phyloP scores from a whole-genome alignment of 768 basidiomycete species.

The Russula compacta region DNA sequence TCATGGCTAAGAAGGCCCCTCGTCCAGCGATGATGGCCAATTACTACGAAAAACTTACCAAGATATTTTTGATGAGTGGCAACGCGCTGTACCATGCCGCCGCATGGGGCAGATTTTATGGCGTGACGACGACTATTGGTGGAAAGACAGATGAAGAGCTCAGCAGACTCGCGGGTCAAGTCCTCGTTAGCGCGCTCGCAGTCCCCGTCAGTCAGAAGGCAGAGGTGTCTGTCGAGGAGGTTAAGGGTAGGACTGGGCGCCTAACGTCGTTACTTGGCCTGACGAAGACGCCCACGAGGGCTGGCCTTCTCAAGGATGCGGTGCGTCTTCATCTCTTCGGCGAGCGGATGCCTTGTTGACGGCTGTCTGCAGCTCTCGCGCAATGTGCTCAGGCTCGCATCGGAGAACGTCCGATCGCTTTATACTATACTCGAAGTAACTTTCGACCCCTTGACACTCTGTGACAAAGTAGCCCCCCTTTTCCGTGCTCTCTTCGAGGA shows the following conservation, averaged over 20 bases:
- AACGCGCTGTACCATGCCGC: slow-evolving; percentile 95
- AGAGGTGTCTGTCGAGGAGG: slow-evolving; percentile 40
- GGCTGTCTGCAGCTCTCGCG: slow-evolving; percentile 53
- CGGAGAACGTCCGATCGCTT: slow-evolving; percentile 60
- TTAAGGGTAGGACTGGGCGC: slow-evolving; percentile 62
- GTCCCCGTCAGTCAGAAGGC: slow-evolving; percentile 72
- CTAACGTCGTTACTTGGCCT: slow-evolving; percentile 82
- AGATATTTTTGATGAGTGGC: slow-evolving; percentile 92
- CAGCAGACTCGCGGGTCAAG: slow-evolving; percentile 77
- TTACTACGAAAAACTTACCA: slow-evolving; percentile 96
- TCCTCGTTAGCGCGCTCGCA: slow-evolving; percentile 85
- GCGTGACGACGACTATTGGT: slow-evolving; percentile 59
- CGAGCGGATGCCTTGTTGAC: neutral
- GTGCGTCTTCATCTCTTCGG: slow-evolving; percentile 36
- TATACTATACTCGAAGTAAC: slow-evolving; percentile 88
- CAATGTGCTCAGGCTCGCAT: slow-evolving; percentile 74
- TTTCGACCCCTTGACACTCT: slow-evolving; percentile 87
- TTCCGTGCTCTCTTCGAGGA: slow-evolving; percentile 50
- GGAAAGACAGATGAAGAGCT: slow-evolving; percentile 73
- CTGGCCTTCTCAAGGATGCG: slow-evolving; percentile 81
- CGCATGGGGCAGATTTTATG: slow-evolving; percentile 84
- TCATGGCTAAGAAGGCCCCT: slow-evolving; percentile 86
- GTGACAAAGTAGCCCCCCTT: slow-evolving; percentile 68
- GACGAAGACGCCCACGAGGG: slow-evolving; percentile 72
- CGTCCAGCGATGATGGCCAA: slow-evolving; percentile 96